phyloP scores from a whole-genome alignment of 805 yeast species.

The Starmerella ratchasimensis region DNA sequence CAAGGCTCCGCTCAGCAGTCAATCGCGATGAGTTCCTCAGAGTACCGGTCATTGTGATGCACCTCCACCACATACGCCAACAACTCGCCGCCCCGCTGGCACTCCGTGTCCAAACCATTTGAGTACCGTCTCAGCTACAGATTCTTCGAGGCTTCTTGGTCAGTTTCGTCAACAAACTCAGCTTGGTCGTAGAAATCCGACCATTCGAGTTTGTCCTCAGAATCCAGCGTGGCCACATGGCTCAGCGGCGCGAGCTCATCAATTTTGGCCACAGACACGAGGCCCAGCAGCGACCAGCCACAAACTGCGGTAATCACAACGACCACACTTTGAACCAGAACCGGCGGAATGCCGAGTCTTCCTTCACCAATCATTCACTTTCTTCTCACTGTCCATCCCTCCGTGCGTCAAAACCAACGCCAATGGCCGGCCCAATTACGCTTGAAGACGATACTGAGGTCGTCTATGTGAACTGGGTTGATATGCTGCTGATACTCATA shows the following conservation, averaged over 20 bases:
- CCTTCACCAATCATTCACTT: no score
- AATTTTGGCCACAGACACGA: constrained; percentile 1
- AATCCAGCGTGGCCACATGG: constrained; percentile 18
- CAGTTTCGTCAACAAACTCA: not conserved
- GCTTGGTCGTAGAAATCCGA: not conserved
- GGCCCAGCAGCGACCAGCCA: not conserved
- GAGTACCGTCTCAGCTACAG: constrained; percentile 50
- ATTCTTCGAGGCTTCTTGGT: constrained; percentile 71
- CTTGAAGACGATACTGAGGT: no score
- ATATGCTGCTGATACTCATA: no score
- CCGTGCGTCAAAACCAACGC: no score
- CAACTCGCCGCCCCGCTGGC: constrained; percentile 60
- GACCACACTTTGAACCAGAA: not conserved
- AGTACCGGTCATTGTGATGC: constrained; percentile 19
- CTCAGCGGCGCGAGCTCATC: constrained; percentile 17
- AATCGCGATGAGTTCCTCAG: constrained; percentile 23
- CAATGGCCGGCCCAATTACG: no score
- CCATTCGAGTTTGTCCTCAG: constrained; percentile 1
- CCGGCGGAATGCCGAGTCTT: not conserved
- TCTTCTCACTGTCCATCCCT: no score
- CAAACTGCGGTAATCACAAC: not conserved
- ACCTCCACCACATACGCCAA: constrained; percentile 42
- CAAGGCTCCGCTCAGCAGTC: no score
- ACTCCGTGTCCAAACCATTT: constrained; percentile 71
- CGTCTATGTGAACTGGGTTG: no score